Evolutionary conservation across 306 rosid genomes (phyloP).

Genomic region (Clitoria ternatea): DNA sequence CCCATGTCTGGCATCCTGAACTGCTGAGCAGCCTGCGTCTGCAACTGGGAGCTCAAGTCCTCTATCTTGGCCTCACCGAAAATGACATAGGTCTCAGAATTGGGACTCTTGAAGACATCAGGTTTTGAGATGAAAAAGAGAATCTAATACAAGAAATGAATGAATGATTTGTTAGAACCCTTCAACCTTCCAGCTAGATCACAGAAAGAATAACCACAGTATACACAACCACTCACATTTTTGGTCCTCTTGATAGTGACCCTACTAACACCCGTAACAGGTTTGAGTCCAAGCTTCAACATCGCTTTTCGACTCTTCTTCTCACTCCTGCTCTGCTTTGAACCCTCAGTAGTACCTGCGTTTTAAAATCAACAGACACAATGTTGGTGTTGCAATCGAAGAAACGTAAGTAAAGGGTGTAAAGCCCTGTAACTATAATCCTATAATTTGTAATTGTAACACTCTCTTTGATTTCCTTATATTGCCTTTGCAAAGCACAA

Average conservation of each 20-base stretch:
- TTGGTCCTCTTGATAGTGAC: constrained; percentile 91
- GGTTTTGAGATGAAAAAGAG: constrained; percentile 88
- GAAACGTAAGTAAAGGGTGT: neutral
- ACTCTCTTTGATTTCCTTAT: too few species aligned
- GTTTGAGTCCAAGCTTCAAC: constrained; percentile 92
- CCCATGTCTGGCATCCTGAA: constrained; percentile 85
- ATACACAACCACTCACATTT: constrained; percentile 39
- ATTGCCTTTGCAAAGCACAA: too few species aligned
- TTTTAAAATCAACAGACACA: too few species aligned
- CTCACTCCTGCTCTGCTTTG: constrained; percentile 97
- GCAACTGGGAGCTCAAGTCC: constrained; percentile 87
- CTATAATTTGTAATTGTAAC: neutral
- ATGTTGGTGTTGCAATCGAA: neutral
- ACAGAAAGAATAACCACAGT: neutral
- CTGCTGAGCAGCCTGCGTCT: constrained; percentile 88
- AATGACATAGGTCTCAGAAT: constrained; percentile 75
- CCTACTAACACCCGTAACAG: constrained; percentile 83
- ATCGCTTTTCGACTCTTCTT: constrained; percentile 97
- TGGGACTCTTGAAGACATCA: constrained; percentile 88
- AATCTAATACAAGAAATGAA: constrained; percentile 41
- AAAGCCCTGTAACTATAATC: neutral
- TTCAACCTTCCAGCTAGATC: neutral
- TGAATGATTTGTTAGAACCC: neutral
- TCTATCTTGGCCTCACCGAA: constrained; percentile 90
- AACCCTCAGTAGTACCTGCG: constrained; percentile 63